phyloP scores from a whole-genome alignment of 2,329 filamentous ascomycete species.

The Fusarium nelsonii region DNA sequence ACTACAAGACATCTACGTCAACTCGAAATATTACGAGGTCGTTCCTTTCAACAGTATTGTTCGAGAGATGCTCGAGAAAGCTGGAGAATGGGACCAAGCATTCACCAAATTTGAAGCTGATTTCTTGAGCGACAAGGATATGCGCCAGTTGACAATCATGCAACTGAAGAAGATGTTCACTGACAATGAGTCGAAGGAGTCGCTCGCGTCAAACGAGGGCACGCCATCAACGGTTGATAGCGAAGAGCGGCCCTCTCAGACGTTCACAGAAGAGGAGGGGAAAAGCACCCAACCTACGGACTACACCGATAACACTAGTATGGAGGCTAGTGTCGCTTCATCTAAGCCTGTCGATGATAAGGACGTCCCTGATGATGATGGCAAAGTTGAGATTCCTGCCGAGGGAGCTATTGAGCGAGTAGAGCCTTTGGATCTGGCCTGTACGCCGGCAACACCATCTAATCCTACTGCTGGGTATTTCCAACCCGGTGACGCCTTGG shows the following conservation, averaged over 20 bases:
- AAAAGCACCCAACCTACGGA: constrained; percentile 61
- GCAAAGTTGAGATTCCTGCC: constrained; percentile 48
- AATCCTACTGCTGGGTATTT: constrained; percentile 26
- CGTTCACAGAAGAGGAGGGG: constrained; percentile 61
- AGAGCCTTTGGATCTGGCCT: constrained; percentile 64
- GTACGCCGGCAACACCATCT: constrained; percentile 49
- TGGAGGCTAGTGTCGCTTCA: constrained; percentile 51
- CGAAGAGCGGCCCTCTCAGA: constrained; percentile 61
- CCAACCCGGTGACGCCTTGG: constrained; percentile 11
- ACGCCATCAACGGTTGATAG: constrained; percentile 66
- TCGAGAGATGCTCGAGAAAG: constrained; percentile 91
- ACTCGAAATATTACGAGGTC: constrained; percentile 95
- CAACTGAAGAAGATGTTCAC: constrained; percentile 96
- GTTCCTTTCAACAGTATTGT: constrained; percentile 92
- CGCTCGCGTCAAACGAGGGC: constrained; percentile 77
- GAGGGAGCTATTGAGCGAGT: constrained; percentile 60
- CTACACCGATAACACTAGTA: constrained; percentile 51
- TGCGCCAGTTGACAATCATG: constrained; percentile 88
- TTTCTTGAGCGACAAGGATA: constrained; percentile 97
- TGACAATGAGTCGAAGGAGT: constrained; percentile 86
- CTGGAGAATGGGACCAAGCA: constrained; percentile 90
- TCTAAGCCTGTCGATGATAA: constrained; percentile 45
- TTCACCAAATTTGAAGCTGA: constrained; percentile 93
- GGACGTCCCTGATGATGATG: constrained; percentile 46
- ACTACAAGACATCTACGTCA: constrained; percentile 90